Conservation (phyloP, 164 flowering plant species). For the Paratinospora sagittata region DNA sequence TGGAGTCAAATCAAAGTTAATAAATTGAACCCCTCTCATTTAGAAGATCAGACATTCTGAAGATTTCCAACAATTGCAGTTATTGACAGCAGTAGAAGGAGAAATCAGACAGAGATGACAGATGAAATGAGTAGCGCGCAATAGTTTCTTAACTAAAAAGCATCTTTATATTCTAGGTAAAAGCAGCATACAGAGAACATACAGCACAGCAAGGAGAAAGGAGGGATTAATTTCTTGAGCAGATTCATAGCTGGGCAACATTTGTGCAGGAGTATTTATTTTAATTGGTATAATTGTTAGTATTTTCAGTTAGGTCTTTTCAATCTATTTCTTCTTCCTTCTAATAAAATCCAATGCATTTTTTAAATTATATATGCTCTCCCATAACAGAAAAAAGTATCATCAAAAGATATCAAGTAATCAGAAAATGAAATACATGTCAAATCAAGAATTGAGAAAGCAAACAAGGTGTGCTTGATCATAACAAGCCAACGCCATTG, state of each 20-base stretch:
- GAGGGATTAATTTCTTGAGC: not conserved
- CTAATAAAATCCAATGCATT: no score
- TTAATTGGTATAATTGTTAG: not conserved
- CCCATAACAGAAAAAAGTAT: not conserved
- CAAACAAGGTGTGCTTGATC: not conserved
- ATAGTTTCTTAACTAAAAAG: not conserved
- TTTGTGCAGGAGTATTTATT: not conserved
- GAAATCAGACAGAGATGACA: not conserved
- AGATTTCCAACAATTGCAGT: not conserved
- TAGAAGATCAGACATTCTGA: no score
- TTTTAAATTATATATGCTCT: not conserved
- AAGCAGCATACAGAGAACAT: not conserved
- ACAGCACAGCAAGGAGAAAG: not conserved
- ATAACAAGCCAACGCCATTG: not conserved
- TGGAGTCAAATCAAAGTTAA: no score
- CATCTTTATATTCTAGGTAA: not conserved
- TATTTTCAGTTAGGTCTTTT: not conserved
- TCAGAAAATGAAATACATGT: not conserved
- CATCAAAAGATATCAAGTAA: not conserved
- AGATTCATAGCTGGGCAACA: not conserved
- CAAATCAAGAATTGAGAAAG: not conserved
- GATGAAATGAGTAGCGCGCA: not conserved
- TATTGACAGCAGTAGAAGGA: not conserved
- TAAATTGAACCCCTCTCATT: no score
- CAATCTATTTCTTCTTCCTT: no score